Percentiles rank a stretch among this genome's conserved stretches.
phyloP scores from a whole-genome alignment of 257 asterid species.

The Knoxia roxburghii region DNA sequence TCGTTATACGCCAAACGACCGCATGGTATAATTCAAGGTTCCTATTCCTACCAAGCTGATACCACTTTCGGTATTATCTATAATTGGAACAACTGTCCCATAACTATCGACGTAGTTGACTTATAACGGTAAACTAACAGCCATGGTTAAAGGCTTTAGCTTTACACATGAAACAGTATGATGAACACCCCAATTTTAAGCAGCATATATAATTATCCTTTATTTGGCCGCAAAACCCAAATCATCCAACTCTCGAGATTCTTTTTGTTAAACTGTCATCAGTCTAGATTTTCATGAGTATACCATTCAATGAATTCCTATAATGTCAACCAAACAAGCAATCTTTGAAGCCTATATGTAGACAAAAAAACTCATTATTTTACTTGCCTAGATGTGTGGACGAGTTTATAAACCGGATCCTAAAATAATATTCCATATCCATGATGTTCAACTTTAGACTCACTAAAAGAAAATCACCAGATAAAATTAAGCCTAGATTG shows the following conservation, averaged over 20 bases:
- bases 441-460: background rate
- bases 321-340: background rate
- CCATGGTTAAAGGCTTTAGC: background rate
- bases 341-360: background rate
- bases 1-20: background rate
- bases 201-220: background rate
- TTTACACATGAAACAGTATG: background rate
- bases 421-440: background rate
- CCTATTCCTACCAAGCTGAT: background rate
- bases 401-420: background rate
- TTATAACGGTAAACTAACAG: no score
- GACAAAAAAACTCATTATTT: background rate
- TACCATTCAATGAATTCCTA: background rate
- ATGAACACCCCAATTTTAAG: background rate
- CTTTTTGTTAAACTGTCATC: background rate
- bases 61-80: background rate
- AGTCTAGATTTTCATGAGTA: background rate
- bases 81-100: no score
- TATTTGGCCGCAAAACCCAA: background rate
- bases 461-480: background rate
- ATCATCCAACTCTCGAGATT: background rate
- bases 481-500: conserved; percentile 4
- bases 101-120: no score
- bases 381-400: background rate
- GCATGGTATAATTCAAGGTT: background rate